Conservation (phyloP, 2,329 filamentous ascomycete genomes). For the Xylariales sp. region DNA sequence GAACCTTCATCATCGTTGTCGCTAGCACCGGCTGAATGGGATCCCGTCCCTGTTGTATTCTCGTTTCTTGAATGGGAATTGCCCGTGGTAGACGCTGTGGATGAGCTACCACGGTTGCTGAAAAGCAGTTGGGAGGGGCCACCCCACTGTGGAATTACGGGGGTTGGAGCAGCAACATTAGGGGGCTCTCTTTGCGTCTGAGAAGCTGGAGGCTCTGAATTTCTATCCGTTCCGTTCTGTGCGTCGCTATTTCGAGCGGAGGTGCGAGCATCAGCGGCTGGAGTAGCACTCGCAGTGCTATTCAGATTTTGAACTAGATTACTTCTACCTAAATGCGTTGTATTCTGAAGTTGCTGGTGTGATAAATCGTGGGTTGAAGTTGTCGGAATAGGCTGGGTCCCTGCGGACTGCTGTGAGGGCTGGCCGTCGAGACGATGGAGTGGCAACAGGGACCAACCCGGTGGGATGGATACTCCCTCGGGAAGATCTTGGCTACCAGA, state of each 20-base stretch:
- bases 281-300: constrained; percentile 19
- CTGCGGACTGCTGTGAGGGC: constrained; percentile 36
- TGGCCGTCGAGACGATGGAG: constrained; percentile 65
- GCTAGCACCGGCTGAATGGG: constrained; percentile 26
- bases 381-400: constrained; percentile 33
- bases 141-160: constrained; percentile 63
- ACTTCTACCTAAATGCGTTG: constrained; percentile 27
- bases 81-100: constrained; percentile 28
- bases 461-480: constrained; percentile 71
- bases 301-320: constrained; percentile 17
- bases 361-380: constrained; percentile 31
- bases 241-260: constrained; percentile 20
- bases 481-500: constrained; percentile 71
- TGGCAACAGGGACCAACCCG: constrained; percentile 73
- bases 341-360: constrained; percentile 36
- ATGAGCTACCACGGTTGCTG: constrained; percentile 45
- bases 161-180: constrained; percentile 60
- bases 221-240: constrained; percentile 15
- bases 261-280: constrained; percentile 22
- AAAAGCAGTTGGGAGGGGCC: constrained; percentile 62
- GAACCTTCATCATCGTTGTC: constrained; percentile 40
- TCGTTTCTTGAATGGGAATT: constrained; percentile 25
- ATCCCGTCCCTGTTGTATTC: constrained; percentile 5
- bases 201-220: constrained; percentile 30
- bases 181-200: constrained; percentile 43